Percentiles rank a stretch among this genome's conserved stretches.
Evolutionary conservation across 768 basidiomycete genomes (phyloP).

Genomic region (Cyclocybe aegerita): DNA sequence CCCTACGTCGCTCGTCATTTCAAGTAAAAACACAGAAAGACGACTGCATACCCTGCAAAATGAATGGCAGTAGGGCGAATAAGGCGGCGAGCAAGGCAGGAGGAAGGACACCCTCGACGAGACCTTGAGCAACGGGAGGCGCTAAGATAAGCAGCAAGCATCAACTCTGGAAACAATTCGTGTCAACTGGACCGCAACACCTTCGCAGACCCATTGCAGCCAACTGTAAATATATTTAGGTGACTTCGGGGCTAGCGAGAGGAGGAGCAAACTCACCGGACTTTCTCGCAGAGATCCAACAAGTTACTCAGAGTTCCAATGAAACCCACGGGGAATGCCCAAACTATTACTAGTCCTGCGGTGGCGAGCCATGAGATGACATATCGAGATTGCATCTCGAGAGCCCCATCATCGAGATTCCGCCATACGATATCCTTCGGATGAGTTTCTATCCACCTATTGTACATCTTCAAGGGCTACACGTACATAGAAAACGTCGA

Average conservation of each 20-base stretch:
- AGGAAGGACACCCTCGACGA: conserved; percentile 68
- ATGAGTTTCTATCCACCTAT: conserved; percentile 59
- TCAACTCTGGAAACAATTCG: too few relatives aligned
- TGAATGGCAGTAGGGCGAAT: conserved; percentile 58
- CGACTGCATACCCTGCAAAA: conserved; percentile 48
- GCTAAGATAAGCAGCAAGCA: conserved; percentile 19
- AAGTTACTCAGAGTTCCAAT: conserved; percentile 66
- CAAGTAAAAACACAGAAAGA: not conserved
- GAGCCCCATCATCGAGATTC: conserved; percentile 50
- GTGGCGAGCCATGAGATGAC: conserved; percentile 56
- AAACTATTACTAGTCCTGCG: conserved; percentile 57
- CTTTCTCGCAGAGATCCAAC: conserved; percentile 46
- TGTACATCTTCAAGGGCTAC: conserved; percentile 55
- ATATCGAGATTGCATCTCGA: conserved; percentile 55
- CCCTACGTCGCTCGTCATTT: conserved; percentile 23
- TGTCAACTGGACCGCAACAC: conserved; percentile 13
- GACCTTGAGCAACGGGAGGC: conserved; percentile 39
- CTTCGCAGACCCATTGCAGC: conserved; percentile 57
- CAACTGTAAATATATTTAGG: conserved; percentile 33
- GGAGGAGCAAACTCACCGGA: conserved; percentile 31
- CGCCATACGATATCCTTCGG: conserved; percentile 59
- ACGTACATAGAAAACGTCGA: not conserved
- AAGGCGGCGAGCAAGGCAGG: conserved; percentile 61
- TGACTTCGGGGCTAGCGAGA: not conserved
- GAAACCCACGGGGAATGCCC: conserved; percentile 67